Evolutionary conservation across 306 rosid species (phyloP).

Genomic region (Senna tora): DNA sequence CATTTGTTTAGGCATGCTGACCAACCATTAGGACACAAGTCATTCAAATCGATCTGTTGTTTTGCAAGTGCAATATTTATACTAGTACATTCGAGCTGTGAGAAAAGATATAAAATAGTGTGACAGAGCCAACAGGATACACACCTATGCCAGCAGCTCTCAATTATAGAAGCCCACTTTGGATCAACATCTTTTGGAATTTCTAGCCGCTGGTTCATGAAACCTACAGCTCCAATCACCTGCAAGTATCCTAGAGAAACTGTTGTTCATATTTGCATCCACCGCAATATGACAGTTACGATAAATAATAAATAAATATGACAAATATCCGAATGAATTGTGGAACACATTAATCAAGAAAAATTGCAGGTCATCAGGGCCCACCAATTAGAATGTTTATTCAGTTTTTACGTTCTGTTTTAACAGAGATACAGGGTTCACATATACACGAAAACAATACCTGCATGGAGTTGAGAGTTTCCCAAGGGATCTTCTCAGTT

Average conservation of each 20-base stretch:
- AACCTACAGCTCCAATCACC: conserved; percentile 99
- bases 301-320: neutral
- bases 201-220: conserved; percentile 93
- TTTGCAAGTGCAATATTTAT: conserved; percentile 26
- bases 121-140: conserved; percentile 28
- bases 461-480: conserved; percentile 97
- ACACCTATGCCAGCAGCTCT: conserved; percentile 95
- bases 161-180: conserved; percentile 80
- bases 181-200: conserved; percentile 90
- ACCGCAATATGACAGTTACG: neutral
- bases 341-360: neutral
- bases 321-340: conserved; percentile 17
- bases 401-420: conserved; percentile 8
- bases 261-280: conserved; percentile 52
- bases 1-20: conserved; percentile 18
- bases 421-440: conserved; percentile 21
- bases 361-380: neutral
- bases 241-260: conserved; percentile 59
- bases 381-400: neutral
- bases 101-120: conserved; percentile 10
- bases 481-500: conserved; percentile 99
- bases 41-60: conserved; percentile 26
- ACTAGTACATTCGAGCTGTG: conserved; percentile 21
- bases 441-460: conserved; percentile 56
- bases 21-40: conserved; percentile 20